phyloP scores from a whole-genome alignment of 2,329 filamentous ascomycete genomes.

The Alternaria novae-zelandiae region DNA sequence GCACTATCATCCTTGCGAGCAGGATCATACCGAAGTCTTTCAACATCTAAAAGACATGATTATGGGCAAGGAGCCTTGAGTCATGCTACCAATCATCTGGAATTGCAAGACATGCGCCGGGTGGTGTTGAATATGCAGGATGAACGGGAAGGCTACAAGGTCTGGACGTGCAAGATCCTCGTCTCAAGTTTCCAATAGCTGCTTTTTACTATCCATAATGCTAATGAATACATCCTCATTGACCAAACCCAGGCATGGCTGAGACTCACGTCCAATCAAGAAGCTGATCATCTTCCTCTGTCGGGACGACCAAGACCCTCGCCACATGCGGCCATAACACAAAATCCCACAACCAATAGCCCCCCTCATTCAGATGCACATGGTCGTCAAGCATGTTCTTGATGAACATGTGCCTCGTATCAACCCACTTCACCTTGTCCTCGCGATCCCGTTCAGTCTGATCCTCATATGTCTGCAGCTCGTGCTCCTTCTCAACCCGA shows the following conservation, averaged over 20 bases:
- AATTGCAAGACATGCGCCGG: neutral
- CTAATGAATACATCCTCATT: neutral
- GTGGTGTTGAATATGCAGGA: neutral
- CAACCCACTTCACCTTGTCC: conserved; percentile 14
- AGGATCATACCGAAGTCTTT: neutral
- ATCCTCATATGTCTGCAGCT: neutral
- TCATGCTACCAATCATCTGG: neutral
- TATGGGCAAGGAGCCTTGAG: neutral
- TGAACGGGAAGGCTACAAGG: neutral
- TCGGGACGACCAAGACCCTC: neutral
- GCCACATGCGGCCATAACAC: conserved; percentile 8
- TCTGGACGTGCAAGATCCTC: neutral
- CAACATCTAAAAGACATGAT: neutral
- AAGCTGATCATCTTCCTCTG: neutral
- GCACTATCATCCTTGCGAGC: neutral
- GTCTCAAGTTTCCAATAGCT: neutral
- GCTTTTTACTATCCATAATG: neutral
- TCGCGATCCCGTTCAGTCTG: neutral
- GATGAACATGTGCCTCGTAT: conserved; percentile 5
- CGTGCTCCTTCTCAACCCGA: neutral
- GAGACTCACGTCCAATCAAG: neutral
- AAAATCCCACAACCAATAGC: conserved; percentile 16
- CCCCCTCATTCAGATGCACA: conserved; percentile 22
- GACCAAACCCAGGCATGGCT: neutral
- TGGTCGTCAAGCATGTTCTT: conserved; percentile 18